phyloP scores from a whole-genome alignment of 177 flowering plant genomes.

The Vitis hybrid region DNA sequence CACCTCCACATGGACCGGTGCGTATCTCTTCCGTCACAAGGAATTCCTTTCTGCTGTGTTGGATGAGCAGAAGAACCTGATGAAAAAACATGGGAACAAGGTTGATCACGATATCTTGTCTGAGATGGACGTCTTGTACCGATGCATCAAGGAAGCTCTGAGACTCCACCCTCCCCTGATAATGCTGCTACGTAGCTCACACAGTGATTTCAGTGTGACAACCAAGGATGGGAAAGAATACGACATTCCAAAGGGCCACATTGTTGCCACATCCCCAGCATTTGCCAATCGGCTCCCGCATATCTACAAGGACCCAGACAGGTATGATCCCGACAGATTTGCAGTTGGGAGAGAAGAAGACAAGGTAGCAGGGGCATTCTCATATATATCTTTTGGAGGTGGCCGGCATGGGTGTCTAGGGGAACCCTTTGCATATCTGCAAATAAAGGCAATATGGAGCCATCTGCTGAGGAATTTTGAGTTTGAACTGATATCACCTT shows the following conservation, averaged over 20 bases:
- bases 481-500: conserved; percentile 80
- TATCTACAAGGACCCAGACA: conserved; percentile 70
- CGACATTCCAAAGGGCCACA: conserved; percentile 94
- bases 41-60: conserved; percentile 58
- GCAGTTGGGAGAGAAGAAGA: conserved; percentile 91
- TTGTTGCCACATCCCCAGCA: conserved; percentile 97
- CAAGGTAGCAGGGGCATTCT: conserved; percentile 88
- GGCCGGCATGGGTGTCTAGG: conserved; percentile 99
- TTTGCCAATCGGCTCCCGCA: conserved; percentile 92
- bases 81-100: conserved; percentile 65
- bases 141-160: conserved; percentile 91
- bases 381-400: conserved; percentile 94
- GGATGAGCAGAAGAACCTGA: conserved; percentile 72
- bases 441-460: conserved; percentile 97
- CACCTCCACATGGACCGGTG: conserved; percentile 95
- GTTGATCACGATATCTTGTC: conserved; percentile 85
- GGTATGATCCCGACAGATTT: conserved; percentile 85
- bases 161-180: conserved; percentile 98
- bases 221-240: conserved; percentile 84
- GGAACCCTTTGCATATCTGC: conserved; percentile 96
- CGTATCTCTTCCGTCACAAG: conserved; percentile 71
- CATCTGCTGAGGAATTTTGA: conserved; percentile 92
- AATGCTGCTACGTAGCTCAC: conserved; percentile 80
- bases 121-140: conserved; percentile 83
- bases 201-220: conserved; percentile 77